phyloP scores from a whole-genome alignment of 768 basidiomycete species.

The Leccinum arenicola region DNA sequence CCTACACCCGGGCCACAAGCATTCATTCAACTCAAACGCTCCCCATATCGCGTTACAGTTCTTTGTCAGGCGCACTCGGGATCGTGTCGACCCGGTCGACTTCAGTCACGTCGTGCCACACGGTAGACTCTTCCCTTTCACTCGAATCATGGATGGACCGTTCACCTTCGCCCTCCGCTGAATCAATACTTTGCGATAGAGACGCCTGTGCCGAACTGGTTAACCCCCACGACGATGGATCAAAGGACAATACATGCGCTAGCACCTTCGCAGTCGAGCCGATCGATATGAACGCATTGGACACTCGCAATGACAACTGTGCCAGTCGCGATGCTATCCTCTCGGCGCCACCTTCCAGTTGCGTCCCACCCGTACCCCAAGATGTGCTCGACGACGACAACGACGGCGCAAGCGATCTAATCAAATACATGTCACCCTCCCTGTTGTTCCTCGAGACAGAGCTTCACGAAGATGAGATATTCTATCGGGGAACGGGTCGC shows the following conservation, averaged over 20 bases:
- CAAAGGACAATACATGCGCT: not conserved
- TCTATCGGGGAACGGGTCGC: slow-evolving; percentile 1
- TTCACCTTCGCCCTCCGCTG: not conserved
- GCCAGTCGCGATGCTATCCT: not conserved
- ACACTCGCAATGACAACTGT: not conserved
- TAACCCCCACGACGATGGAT: not conserved
- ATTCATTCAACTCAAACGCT: not conserved
- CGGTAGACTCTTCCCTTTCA: not conserved
- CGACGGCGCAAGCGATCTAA: not conserved
- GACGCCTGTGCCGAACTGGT: not conserved
- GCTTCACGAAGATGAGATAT: slow-evolving; percentile 4
- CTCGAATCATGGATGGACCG: not conserved
- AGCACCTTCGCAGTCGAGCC: not conserved
- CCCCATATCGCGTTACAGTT: not conserved
- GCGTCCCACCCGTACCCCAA: not conserved
- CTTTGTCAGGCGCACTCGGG: not conserved
- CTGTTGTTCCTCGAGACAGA: not conserved
- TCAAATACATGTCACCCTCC: not conserved
- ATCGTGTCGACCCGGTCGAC: not conserved
- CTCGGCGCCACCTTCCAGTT: not conserved
- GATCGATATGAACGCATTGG: not conserved
- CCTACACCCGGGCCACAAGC: not conserved
- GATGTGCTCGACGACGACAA: not conserved
- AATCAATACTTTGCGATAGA: not conserved
- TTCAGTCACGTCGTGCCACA: not conserved